Conservation (phyloP, 805 yeast genomes). For the Candida maesae region DNA sequence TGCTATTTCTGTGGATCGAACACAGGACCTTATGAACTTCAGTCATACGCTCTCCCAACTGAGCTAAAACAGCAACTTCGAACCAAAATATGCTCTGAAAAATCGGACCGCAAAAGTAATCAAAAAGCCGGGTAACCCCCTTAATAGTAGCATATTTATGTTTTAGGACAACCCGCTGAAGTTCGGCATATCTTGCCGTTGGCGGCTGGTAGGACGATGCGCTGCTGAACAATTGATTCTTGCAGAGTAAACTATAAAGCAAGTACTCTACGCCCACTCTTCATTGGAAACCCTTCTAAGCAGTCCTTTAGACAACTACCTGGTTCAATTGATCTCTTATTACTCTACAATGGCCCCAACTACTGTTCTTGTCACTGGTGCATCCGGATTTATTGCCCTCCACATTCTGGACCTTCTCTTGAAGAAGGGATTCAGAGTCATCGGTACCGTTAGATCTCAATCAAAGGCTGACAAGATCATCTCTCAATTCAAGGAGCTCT, state of each 20-base stretch:
- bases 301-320: too few species aligned
- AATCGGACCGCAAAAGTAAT: background rate
- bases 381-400: constrained; percentile 47
- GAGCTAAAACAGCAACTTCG: constrained; percentile 29
- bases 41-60: constrained; percentile 34
- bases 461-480: constrained; percentile 34
- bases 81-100: background rate
- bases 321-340: background rate
- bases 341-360: constrained; percentile 11
- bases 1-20: constrained; percentile 75
- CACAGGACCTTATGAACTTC: constrained; percentile 76
- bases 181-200: background rate
- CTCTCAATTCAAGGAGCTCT: constrained; percentile 27
- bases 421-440: constrained; percentile 37
- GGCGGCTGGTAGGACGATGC: too few species aligned
- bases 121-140: background rate
- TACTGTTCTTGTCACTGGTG: constrained; percentile 44
- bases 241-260: too few species aligned
- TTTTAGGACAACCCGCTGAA: background rate
- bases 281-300: too few species aligned
- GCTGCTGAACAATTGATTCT: too few species aligned
- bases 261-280: too few species aligned
- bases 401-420: constrained; percentile 39
- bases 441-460: constrained; percentile 42
- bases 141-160: too few species aligned